Evolutionary conservation across 345 rosid species (phyloP), one percentile per base, ranked within the genome.

Genomic region (Brassica rapa): DNA sequence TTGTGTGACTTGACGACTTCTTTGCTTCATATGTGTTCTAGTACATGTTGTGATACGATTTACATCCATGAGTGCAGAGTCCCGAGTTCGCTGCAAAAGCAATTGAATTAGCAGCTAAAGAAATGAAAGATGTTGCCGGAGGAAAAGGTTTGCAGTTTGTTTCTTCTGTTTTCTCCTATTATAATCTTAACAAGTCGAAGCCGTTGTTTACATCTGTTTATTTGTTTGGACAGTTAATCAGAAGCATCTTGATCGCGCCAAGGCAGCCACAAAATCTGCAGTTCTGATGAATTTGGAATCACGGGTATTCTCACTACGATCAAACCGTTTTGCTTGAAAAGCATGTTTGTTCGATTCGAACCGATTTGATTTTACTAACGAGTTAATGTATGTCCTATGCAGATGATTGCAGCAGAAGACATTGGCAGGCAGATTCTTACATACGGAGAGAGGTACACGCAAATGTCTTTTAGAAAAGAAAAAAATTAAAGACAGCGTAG

Each of bases 201-300:
- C 23, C 16, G 19, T 41, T 49, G 19, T 41, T 49, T 15, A 25
- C 68, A 71, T 56, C 0, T 62, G 32, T 37, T 39, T 30, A 49
- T 62, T 27, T 70, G 71, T 24, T 43, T 78, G 27, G 7, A 66
- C 89, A 86, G 96, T 88, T 77, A 73, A 77, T 66, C 74, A 66
- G 80, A 51, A 49, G 53, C 81, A 87, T 83, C 85, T 91, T 65
- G 81, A 83, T 59, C 93, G 90, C 9, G 90, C 92, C 10, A 88
- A 89, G 72, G 80, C 83, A 78, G 77, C 96, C 63, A 89, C 92
- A 73, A 89, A 86, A 85, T 88, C 96, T 62, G 92, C 93, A 19
- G 90, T 89, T 32, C 77, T 91, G 30, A 86, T 89, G 91, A 89
- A 89, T 81, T 83, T 89, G 62, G 96, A 91, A 82, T 89, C 92